Evolutionary conservation across 192 early-diverging fungal genomes (phyloP).

Genomic region (Powellomyces hirtus): DNA sequence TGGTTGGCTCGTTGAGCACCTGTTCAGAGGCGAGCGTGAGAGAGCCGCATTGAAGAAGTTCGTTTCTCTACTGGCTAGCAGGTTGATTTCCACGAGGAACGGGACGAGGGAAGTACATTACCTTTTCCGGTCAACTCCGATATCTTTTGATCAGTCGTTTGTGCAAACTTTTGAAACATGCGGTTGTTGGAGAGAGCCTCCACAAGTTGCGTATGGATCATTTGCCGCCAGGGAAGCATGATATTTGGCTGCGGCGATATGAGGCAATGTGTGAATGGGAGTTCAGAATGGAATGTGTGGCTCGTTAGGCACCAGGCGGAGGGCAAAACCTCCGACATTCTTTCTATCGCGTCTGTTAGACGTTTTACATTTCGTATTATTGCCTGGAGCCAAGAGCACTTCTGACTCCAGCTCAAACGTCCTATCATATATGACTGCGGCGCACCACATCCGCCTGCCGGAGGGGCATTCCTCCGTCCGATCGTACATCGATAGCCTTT

Average conservation of each 20-base stretch:
- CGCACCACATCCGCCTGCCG: slow-evolving; percentile 16
- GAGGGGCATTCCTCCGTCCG: not conserved
- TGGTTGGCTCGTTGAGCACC: not conserved
- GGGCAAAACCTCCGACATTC: too few species aligned
- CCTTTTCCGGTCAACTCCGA: slow-evolving; percentile 9
- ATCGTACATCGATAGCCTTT: not conserved
- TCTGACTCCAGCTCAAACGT: too few species aligned
- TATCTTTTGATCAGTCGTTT: slow-evolving; percentile 8
- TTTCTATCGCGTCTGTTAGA: too few species aligned
- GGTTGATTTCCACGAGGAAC: not conserved
- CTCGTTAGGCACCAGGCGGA: too few species aligned
- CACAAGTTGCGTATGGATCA: slow-evolving; percentile 11
- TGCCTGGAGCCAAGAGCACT: too few species aligned
- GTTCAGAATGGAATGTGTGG: too few species aligned
- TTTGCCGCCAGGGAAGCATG: slow-evolving; percentile 20
- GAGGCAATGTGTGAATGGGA: too few species aligned
- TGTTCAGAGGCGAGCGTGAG: not conserved
- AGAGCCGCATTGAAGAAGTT: not conserved
- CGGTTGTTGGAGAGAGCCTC: slow-evolving; percentile 17
- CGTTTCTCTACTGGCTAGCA: too few species aligned
- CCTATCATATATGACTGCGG: too few species aligned
- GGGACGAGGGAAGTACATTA: too few species aligned
- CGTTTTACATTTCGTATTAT: too few species aligned
- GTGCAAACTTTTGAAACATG: slow-evolving; percentile 4
- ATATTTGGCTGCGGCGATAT: too few species aligned